Conservation (phyloP, 331 rosid genomes). For the Telfairia occidentalis region DNA sequence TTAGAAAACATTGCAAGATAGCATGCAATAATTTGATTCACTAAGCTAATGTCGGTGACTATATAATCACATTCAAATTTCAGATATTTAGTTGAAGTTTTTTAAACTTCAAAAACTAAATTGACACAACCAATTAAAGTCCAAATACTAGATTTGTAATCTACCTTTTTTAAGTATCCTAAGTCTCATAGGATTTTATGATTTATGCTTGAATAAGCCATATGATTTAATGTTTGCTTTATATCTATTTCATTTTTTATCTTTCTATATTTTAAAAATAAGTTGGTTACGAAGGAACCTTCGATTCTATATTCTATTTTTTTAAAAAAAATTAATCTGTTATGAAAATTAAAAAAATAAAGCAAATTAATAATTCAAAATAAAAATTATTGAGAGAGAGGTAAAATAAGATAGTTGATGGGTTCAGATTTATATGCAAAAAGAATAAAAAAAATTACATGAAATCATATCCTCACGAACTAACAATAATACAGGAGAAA, state of each 20-base stretch:
- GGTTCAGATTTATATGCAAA: constrained; percentile 2
- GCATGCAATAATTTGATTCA: background rate
- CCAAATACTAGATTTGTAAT: background rate
- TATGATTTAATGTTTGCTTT: background rate
- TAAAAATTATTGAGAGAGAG: background rate
- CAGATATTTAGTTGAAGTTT: background rate
- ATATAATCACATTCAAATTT: background rate
- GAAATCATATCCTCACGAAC: background rate
- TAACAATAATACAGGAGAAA: background rate
- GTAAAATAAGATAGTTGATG: background rate
- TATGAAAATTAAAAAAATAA: background rate
- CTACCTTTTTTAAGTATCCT: background rate
- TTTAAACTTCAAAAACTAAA: background rate
- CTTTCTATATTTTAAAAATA: background rate
- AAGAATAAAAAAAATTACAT: constrained; percentile 9
- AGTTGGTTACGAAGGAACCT: background rate
- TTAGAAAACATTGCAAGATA: too few species aligned
- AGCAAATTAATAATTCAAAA: background rate
- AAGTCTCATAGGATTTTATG: background rate
- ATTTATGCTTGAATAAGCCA: background rate
- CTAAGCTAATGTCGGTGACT: background rate
- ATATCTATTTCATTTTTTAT: background rate
- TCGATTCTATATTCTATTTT: background rate
- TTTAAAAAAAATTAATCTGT: background rate
- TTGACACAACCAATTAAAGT: background rate